phyloP scores from a whole-genome alignment of 331 rosid species.

The Spiraea crenata region DNA sequence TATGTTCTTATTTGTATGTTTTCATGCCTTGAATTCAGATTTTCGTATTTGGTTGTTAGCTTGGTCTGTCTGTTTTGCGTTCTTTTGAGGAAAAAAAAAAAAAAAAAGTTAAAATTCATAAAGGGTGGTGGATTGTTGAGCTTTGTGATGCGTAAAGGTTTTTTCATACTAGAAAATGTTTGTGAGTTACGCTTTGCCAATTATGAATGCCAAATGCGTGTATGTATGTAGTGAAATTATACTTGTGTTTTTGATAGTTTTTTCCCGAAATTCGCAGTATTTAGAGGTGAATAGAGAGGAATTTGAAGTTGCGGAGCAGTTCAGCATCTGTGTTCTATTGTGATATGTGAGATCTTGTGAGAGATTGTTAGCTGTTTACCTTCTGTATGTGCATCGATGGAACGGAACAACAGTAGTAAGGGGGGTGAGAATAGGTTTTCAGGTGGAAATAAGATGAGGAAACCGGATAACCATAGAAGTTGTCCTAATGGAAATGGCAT shows the following conservation, averaged over 20 bases:
- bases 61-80: background rate
- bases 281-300: background rate
- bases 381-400: conserved; percentile 25
- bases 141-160: background rate
- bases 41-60: background rate
- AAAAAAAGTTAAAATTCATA: background rate
- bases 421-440: conserved; percentile 27
- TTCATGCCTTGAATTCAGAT: background rate
- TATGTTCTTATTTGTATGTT: background rate
- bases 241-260: background rate
- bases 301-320: background rate
- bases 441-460: conserved; percentile 32
- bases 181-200: background rate
- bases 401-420: conserved; percentile 31
- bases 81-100: background rate
- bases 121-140: background rate
- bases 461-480: conserved; percentile 40
- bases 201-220: too few relatives aligned
- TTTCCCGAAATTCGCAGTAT: background rate
- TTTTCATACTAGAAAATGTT: background rate
- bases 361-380: conserved; percentile 2
- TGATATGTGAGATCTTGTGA: conserved; percentile 5
- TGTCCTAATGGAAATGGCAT: conserved; percentile 36
- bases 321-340: background rate
- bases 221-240: background rate